These are phyloP conservation scores for Rhizophlyctis rosea DNA, from an alignment of 192 early-diverging fungal species.

Conservation along the genomic window DNA sequence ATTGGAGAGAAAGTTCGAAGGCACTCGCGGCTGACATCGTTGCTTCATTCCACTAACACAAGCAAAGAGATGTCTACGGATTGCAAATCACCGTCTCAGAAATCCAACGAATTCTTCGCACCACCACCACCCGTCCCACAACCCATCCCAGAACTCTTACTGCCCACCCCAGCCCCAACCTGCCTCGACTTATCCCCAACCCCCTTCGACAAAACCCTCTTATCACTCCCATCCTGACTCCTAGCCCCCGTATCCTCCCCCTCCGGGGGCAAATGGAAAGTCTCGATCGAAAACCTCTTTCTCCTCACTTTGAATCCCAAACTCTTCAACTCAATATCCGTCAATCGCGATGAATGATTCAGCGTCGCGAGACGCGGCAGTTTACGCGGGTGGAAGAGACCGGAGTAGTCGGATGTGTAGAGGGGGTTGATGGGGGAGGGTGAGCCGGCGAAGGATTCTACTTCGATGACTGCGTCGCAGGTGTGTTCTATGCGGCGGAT, in stretches of 20 bases:
- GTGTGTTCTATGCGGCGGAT: slow-evolving; percentile 79
- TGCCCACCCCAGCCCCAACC: too few relatives aligned
- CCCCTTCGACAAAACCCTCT: too few relatives aligned
- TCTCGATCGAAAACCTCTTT: slow-evolving; percentile 89
- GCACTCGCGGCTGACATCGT: too few relatives aligned
- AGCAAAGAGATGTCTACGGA: too few relatives aligned
- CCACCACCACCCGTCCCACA: too few relatives aligned
- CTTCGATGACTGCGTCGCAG: slow-evolving; percentile 80
- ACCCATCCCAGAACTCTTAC: too few relatives aligned
- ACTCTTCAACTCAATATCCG: slow-evolving; percentile 29
- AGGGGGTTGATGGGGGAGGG: slow-evolving; percentile 49
- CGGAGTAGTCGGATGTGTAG: slow-evolving; percentile 77
- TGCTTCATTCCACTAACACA: too few relatives aligned
- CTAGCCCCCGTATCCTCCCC: slow-evolving; percentile 66
- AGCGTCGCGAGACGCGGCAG: slow-evolving; percentile 74
- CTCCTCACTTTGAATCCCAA: slow-evolving; percentile 85
- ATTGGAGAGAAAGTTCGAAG: too few relatives aligned
- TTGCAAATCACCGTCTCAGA: too few relatives aligned
- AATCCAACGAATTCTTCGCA: too few relatives aligned
- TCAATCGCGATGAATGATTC: slow-evolving; percentile 33
- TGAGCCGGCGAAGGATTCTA: slow-evolving; percentile 89
- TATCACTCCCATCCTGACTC: too few relatives aligned
- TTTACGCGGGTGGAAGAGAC: slow-evolving; percentile 83
- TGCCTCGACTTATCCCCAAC: too few relatives aligned
- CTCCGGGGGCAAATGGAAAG: slow-evolving; percentile 93